Conservation (phyloP, 2,329 filamentous ascomycete genomes). For the Xylariaceae sp. region DNA sequence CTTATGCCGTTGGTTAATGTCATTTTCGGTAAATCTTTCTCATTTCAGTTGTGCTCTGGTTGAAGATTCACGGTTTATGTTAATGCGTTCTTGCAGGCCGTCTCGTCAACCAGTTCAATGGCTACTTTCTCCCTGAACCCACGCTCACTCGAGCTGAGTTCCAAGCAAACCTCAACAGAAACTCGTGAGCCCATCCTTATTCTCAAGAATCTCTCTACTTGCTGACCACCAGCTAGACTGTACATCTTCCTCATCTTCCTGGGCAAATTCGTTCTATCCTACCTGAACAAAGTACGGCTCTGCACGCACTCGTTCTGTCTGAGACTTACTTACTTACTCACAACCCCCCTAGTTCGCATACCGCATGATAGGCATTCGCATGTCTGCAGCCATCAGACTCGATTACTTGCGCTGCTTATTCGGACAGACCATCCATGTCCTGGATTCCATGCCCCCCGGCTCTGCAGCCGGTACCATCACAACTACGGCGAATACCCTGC, state of each 20-base stretch:
- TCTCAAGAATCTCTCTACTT: too few relatives aligned
- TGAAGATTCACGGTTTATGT: slow-evolving; percentile 6
- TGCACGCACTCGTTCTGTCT: not conserved
- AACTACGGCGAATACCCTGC: slow-evolving; percentile 57
- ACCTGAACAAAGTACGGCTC: slow-evolving; percentile 48
- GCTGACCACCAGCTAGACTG: slow-evolving; percentile 44
- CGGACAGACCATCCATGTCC: slow-evolving; percentile 59
- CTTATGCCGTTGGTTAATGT: slow-evolving; percentile 57
- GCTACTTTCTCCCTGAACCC: slow-evolving; percentile 35
- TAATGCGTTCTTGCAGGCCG: slow-evolving; percentile 30
- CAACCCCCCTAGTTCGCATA: slow-evolving; percentile 44
- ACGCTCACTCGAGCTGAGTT: slow-evolving; percentile 38
- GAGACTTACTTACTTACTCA: slow-evolving; percentile 17
- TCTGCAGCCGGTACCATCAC: slow-evolving; percentile 60
- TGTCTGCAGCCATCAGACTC: slow-evolving; percentile 57
- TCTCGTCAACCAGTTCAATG: slow-evolving; percentile 46
- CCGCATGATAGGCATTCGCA: slow-evolving; percentile 56
- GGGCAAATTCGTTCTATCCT: slow-evolving; percentile 58
- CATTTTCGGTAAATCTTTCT: slow-evolving; percentile 43
- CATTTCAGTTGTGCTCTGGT: not conserved
- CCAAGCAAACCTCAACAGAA: slow-evolving; percentile 37
- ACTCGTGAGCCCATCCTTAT: slow-evolving; percentile 36
- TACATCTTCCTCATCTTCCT: slow-evolving; percentile 69
- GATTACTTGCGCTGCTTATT: slow-evolving; percentile 62
- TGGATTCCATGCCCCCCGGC: slow-evolving; percentile 60